Evolutionary conservation across 192 early-diverging fungal species (phyloP), one percentile per base, ranked within the genome.

Genomic region (Coemansia sp.): DNA sequence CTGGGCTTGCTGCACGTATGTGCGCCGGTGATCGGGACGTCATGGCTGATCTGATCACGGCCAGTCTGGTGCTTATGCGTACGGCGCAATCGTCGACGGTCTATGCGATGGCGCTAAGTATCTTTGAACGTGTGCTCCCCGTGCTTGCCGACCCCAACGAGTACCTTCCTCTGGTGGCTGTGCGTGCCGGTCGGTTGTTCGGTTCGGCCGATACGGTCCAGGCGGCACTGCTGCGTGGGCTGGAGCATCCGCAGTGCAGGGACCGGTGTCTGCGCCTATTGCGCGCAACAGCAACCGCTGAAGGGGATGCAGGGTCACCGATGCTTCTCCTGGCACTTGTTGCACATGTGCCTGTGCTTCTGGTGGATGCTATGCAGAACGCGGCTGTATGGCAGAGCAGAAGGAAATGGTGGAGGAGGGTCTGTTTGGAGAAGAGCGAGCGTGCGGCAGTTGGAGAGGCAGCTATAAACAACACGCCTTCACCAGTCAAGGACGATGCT

Each of bases 41-140:
- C 17, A 55, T 48, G 22, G 56, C 65, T 2, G 68, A 72, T 27
- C 31, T 81, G 47, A 36, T 71, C 22, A 66, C 73, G 0, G 52
- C 65, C 22, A 65, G 72, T 17, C 13, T 71, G 57, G 65, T 47
- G 47, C 36, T 75, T 40, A 81, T 75, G 78, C 55, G 61, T 1
- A 71, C 68, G 8, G 63, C 72, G 4, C 78, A 80, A 34, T 27
- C 34, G 0, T 10, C 57, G 27, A 37, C 37, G 33, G 61, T 70
- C 0, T 79, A 73, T 28, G 20, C 67, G 4, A 61, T 70, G 63
- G 59, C 76, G n/a, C 40, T 79, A 22, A 55, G 67, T 36, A 59
- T 79, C 8, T 79, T 79, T 59, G 76, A 79, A 58, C 76, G 76
- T 23, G 50, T 73, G 8, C 61, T 79, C 45, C 70, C 60, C n/a